Evolutionary conservation across 1,139 yeast species (phyloP), one percentile per base, ranked within the genome.

Genomic region (Diutina sp.): DNA sequence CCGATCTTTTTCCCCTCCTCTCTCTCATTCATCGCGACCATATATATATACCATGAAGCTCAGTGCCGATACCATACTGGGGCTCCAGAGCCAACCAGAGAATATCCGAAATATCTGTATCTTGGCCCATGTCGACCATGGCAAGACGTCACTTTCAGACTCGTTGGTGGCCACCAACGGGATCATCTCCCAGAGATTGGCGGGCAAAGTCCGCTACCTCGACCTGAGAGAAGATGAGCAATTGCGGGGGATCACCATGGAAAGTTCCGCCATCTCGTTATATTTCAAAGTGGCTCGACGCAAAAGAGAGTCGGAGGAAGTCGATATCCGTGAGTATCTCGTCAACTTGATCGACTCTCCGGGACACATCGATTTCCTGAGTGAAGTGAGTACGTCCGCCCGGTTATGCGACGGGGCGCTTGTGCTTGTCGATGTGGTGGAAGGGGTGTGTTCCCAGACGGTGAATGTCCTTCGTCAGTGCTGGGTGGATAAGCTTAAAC

Each of bases 81-180:
- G 11, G 2, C 44, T 50, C n/a, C 53, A 50, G 41, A 18, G 28
- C n/a, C 32, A 50, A 12, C 44, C 53, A 5, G 32, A 32, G 12
- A 30, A 50, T 11, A 50, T 93, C 45, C 77, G 99, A 59, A 95
- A 95, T 69, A 90, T 95, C 54, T 95, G 99, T 70, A 90, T 95
- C 60, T 76, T 95, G 57, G 99, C 99, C 0, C 99, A 95, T 71
- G 99, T 95, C 41, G 99, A 95, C 68, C 99, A 95, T 68, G 99
- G 99, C 51, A 95, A 93, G 71, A 95, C 99, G 0, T 89, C 98
- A 2, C 74, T 95, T 53, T 87, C 97, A 56, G 99, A 95, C 69
- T 88, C 96, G 7, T 74, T 95, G 56, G 72, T 95, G 55, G 98
- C 99, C 35, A 87, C 96, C 56, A 95, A 95, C 71, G 99, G 99